Percentiles rank a stretch among this genome's conserved stretches.
Conservation (phyloP, 1,284 basidiomycete genomes). For the Apiotrichum porosum region DNA sequence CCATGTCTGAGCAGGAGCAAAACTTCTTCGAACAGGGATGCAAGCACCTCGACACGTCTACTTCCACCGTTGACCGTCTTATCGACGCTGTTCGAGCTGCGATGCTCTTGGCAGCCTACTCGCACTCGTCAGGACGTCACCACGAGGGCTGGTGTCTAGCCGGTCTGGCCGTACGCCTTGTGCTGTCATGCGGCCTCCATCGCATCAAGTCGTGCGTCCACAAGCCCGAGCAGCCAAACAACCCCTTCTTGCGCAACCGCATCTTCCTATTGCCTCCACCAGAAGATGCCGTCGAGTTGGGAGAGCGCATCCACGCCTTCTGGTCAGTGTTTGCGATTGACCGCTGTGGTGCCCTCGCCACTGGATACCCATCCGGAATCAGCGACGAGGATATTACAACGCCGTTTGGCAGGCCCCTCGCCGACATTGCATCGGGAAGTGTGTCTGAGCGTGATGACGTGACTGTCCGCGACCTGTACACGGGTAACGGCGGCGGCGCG, state of each 20-base stretch:
- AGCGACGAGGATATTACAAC: slow-evolving; percentile 40
- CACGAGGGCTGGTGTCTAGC: slow-evolving; percentile 42
- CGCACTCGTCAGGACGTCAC: slow-evolving; percentile 37
- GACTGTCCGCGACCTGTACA: slow-evolving; percentile 36
- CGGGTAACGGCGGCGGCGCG: slow-evolving; percentile 15
- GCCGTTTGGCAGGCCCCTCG: slow-evolving; percentile 33
- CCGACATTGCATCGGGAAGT: slow-evolving; percentile 31
- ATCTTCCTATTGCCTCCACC: slow-evolving; percentile 37
- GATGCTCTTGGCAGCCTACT: slow-evolving; percentile 37
- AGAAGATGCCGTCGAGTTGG: slow-evolving; percentile 40
- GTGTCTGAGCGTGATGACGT: slow-evolving; percentile 34
- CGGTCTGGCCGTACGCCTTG: slow-evolving; percentile 32
- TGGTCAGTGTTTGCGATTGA: slow-evolving; percentile 41
- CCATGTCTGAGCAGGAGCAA: slow-evolving; percentile 29
- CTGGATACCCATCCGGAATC: slow-evolving; percentile 35
- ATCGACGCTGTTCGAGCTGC: slow-evolving; percentile 40
- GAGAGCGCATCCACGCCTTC: slow-evolving; percentile 42
- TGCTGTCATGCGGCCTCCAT: slow-evolving; percentile 41
- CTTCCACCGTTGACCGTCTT: slow-evolving; percentile 34
- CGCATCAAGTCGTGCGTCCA: slow-evolving; percentile 34
- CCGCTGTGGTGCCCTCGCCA: slow-evolving; percentile 34
- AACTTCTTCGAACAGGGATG: slow-evolving; percentile 36
- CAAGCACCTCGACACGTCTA: slow-evolving; percentile 33
- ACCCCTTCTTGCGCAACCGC: slow-evolving; percentile 33
- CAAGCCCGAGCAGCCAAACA: slow-evolving; percentile 14